Evolutionary conservation across 345 rosid species (phyloP).

Genomic region (Camelina laxa): DNA sequence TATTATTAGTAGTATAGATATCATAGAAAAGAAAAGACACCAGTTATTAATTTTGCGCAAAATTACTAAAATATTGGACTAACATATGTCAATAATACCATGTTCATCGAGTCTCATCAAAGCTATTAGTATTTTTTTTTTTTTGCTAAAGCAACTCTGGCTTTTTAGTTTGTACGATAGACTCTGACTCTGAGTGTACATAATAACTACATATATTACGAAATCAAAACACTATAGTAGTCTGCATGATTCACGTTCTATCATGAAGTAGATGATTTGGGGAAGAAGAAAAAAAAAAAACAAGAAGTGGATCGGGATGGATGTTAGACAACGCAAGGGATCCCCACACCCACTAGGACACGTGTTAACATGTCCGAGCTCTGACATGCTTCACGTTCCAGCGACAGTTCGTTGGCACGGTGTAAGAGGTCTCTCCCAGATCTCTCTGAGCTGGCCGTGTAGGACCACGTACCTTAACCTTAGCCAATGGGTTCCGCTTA

Average conservation of each 20-base stretch:
- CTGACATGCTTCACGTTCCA: constrained; percentile 47
- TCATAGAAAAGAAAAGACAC: no score
- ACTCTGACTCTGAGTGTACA: no score
- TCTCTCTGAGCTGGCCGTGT: constrained; percentile 29
- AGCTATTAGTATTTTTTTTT: no score
- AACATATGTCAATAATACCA: no score
- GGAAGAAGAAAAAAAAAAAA: neutral
- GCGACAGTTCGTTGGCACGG: constrained; percentile 13
- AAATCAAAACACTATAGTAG: no score
- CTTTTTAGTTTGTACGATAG: no score
- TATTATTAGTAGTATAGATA: no score
- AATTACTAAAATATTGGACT: no score
- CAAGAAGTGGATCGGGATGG: constrained; percentile 2
- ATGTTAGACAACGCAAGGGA: constrained; percentile 28
- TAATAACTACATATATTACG: neutral
- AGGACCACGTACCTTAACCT: constrained; percentile 27
- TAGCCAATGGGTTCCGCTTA: constrained; percentile 10
- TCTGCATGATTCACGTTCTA: constrained; percentile 10
- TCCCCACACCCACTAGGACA: constrained; percentile 35
- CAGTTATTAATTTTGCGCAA: no score
- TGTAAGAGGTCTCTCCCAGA: constrained; percentile 23
- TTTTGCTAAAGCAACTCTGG: no score
- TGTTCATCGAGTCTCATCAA: no score
- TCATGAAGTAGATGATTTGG: constrained; percentile 8
- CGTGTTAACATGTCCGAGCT: constrained; percentile 34